phyloP scores from a whole-genome alignment of 768 basidiomycete species.

The Boletus subparvulus region DNA sequence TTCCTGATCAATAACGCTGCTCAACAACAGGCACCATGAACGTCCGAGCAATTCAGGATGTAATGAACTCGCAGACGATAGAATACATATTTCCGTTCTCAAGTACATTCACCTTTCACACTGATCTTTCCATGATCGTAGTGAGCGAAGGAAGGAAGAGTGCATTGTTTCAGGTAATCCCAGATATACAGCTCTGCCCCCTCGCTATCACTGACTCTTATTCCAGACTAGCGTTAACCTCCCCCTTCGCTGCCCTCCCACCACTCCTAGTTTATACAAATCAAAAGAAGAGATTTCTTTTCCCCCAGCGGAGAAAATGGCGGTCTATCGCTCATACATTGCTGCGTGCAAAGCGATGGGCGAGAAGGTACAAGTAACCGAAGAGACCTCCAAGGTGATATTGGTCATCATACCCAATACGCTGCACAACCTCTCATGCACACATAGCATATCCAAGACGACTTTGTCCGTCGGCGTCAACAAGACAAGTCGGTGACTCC shows the following conservation, averaged over 20 bases:
- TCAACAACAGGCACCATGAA: constrained; percentile 55
- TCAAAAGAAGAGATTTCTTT: constrained; percentile 39
- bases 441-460: constrained; percentile 68
- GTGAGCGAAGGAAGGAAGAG: constrained; percentile 66
- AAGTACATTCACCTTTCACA: constrained; percentile 67
- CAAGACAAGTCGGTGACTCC: constrained; percentile 41
- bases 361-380: constrained; percentile 53
- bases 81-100: constrained; percentile 74
- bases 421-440: neutral
- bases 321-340: constrained; percentile 56
- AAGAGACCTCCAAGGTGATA: constrained; percentile 58
- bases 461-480: constrained; percentile 57
- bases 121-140: constrained; percentile 67
- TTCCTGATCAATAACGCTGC: neutral
- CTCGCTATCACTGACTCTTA: neutral
- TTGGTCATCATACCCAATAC: neutral
- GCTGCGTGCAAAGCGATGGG: constrained; percentile 50
- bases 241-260: constrained; percentile 41
- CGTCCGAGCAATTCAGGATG: constrained; percentile 60
- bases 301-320: constrained; percentile 49
- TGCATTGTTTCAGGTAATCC: constrained; percentile 64
- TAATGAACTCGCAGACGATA: constrained; percentile 62
- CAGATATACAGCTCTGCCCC: neutral
- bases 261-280: constrained; percentile 49
- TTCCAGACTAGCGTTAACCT: constrained; percentile 58